Conservation (phyloP, 768 basidiomycete species). For the Tephrocybe sp. region DNA sequence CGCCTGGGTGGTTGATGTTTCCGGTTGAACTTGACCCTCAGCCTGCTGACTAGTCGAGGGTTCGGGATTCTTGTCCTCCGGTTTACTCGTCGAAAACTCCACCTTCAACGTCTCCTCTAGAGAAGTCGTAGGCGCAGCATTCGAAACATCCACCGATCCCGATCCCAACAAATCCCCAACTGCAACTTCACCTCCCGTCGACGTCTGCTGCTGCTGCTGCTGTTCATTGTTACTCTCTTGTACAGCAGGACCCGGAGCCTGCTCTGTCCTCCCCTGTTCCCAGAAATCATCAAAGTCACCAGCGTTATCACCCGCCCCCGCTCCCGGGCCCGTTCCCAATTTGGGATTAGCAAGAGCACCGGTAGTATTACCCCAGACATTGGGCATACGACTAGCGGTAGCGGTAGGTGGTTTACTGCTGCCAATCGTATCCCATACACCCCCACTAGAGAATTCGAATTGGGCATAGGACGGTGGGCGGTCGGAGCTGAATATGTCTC, state of each 20-base stretch:
- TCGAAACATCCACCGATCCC: too few relatives aligned
- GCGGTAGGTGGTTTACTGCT: too few relatives aligned
- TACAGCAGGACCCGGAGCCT: not conserved
- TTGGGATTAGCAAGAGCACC: too few relatives aligned
- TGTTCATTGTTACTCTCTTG: not conserved
- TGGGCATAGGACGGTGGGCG: conserved; percentile 2
- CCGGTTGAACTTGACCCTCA: not conserved
- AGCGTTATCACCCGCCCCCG: too few relatives aligned
- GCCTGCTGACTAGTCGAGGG: not conserved
- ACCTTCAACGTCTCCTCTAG: not conserved
- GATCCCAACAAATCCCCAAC: too few relatives aligned
- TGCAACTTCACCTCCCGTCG: too few relatives aligned
- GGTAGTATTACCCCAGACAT: not conserved
- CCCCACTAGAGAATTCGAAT: not conserved
- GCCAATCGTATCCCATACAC: too few relatives aligned
- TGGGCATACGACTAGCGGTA: not conserved
- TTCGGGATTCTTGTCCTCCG: not conserved
- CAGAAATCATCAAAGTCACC: not conserved
- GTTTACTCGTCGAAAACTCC: not conserved
- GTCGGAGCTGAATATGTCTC: too few relatives aligned
- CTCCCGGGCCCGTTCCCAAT: too few relatives aligned
- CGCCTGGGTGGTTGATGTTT: not conserved
- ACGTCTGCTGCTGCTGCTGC: not conserved
- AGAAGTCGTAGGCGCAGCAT: too few relatives aligned
- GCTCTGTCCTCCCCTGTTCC: not conserved